Conservation (phyloP, 345 rosid genomes). For the Fremontodendron californicum region DNA sequence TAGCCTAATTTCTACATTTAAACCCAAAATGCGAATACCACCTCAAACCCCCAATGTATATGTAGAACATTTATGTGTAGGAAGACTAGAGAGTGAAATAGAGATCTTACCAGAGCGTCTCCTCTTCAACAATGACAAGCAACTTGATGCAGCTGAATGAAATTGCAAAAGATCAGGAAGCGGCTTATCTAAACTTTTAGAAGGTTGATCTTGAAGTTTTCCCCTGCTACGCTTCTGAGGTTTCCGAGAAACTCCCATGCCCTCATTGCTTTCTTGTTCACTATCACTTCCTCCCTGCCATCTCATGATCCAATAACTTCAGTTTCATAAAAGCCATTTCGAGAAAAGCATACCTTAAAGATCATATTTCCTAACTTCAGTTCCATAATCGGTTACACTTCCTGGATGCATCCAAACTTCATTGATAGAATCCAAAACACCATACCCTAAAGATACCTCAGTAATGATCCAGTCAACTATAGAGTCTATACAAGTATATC, state of each 20-base stretch:
- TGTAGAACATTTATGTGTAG: neutral
- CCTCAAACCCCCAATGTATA: neutral
- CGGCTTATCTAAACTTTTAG: conserved; percentile 46
- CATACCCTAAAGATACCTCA: neutral
- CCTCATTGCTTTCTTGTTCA: conserved; percentile 63
- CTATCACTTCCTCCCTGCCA: conserved; percentile 74
- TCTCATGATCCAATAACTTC: conserved; percentile 16
- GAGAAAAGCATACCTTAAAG: neutral
- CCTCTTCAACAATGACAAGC: conserved; percentile 60
- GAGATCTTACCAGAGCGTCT: conserved; percentile 55
- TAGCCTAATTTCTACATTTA: conserved; percentile 11
- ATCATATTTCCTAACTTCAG: neutral
- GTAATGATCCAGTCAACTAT: neutral
- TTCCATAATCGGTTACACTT: neutral
- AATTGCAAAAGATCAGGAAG: conserved; percentile 61
- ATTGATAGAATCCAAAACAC: neutral
- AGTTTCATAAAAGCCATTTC: conserved; percentile 12
- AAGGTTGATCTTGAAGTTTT: conserved; percentile 34
- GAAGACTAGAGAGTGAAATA: conserved; percentile 15
- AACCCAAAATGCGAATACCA: neutral
- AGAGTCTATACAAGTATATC: neutral
- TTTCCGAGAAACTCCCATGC: conserved; percentile 34
- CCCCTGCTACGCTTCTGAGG: conserved; percentile 52
- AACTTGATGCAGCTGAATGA: conserved; percentile 49
- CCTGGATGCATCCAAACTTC: neutral